Evolutionary conservation across 352 stramenopile species (phyloP).

Genomic region (Proteromonas lacertae): DNA sequence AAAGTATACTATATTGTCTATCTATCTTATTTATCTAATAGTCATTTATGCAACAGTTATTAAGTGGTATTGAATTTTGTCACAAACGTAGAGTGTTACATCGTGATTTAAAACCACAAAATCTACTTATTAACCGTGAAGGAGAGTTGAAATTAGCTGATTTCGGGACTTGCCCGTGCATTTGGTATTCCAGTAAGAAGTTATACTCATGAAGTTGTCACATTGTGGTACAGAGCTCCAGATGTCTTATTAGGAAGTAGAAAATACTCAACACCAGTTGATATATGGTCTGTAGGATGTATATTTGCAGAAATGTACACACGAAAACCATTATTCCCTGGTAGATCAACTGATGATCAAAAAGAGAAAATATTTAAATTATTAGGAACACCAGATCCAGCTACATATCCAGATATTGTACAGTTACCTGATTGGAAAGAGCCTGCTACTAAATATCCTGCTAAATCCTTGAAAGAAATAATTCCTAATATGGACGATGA

Average conservation of each 20-base stretch:
- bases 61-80: slow-evolving; percentile 93
- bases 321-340: slow-evolving; percentile 60
- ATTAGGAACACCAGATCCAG: slow-evolving; percentile 58
- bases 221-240: slow-evolving; percentile 88
- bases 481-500: background rate
- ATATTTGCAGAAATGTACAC: slow-evolving; percentile 87
- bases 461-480: background rate
- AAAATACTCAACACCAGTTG: slow-evolving; percentile 91
- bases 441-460: background rate
- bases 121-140: slow-evolving; percentile 83
- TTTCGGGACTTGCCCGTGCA: slow-evolving; percentile 90
- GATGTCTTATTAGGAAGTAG: slow-evolving; percentile 85
- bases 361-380: slow-evolving; percentile 61
- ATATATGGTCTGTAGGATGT: slow-evolving; percentile 93
- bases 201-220: slow-evolving; percentile 98
- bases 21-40: slow-evolving; percentile 43
- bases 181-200: slow-evolving; percentile 92
- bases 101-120: slow-evolving; percentile 88
- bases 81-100: slow-evolving; percentile 77
- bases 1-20: too few relatives aligned
- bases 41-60: slow-evolving; percentile 92
- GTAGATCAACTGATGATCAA: slow-evolving; percentile 79
- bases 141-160: slow-evolving; percentile 96
- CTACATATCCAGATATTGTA: slow-evolving; percentile 72
- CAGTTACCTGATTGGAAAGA: slow-evolving; percentile 79